Evolutionary conservation across 192 early-diverging fungal species (phyloP).

Genomic region (Rhizoclosmatium globosum): DNA sequence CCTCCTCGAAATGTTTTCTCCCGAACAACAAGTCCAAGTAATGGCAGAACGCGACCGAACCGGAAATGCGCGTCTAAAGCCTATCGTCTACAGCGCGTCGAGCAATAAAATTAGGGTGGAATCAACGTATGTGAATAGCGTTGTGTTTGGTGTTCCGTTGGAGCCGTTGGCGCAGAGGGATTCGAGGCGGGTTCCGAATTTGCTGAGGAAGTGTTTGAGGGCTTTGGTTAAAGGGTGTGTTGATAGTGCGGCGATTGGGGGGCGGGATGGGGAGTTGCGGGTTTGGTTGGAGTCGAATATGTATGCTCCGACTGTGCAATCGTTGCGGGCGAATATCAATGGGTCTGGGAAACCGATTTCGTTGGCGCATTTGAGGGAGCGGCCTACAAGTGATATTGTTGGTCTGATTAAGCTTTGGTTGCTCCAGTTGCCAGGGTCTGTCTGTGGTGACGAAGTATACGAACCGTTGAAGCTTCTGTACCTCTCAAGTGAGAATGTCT

Average conservation of each 20-base stretch:
- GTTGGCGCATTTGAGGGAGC: slow-evolving; percentile 24
- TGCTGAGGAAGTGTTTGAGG: slow-evolving; percentile 42
- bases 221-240: slow-evolving; percentile 33
- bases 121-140: background rate
- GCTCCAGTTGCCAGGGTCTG: slow-evolving; percentile 29
- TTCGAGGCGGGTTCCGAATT: slow-evolving; percentile 34
- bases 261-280: slow-evolving; percentile 36
- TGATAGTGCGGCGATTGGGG: slow-evolving; percentile 6
- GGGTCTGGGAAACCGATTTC: slow-evolving; percentile 22
- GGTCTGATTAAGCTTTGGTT: slow-evolving; percentile 49
- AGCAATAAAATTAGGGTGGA: slow-evolving; percentile 22
- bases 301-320: slow-evolving; percentile 31
- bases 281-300: slow-evolving; percentile 48
- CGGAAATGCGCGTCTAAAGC: slow-evolving; percentile 45
- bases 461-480: slow-evolving; percentile 59
- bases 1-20: slow-evolving; percentile 51
- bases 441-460: slow-evolving; percentile 52
- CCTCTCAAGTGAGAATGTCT: slow-evolving; percentile 42
- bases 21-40: slow-evolving; percentile 50
- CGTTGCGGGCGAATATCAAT: slow-evolving; percentile 41
- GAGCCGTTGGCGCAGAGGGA: slow-evolving; percentile 36
- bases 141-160: slow-evolving; percentile 49
- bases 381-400: slow-evolving; percentile 37
- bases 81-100: slow-evolving; percentile 36
- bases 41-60: slow-evolving; percentile 50